Evolutionary conservation across 129 eudicot species (phyloP).

Genomic region (Arctium minus): DNA sequence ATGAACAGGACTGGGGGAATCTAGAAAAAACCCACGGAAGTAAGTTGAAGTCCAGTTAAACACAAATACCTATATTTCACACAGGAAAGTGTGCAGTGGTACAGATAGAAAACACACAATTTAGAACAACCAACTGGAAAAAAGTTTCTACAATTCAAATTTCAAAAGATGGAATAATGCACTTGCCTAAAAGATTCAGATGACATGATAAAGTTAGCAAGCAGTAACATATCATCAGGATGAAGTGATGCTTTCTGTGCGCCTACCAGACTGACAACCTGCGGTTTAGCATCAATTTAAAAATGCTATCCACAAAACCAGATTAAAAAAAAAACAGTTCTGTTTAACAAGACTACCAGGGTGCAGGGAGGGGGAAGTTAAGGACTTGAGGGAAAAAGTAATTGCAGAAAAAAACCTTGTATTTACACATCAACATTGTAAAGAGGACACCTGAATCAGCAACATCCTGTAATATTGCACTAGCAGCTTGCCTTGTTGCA

Average conservation of each 20-base stretch:
- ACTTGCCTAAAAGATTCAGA: constrained; percentile 95
- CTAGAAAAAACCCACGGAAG: not conserved
- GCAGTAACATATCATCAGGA: constrained; percentile 92
- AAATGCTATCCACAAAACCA: not conserved
- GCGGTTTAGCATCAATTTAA: not conserved
- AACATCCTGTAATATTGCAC: constrained; percentile 73
- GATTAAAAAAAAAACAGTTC: not conserved
- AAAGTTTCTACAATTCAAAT: not conserved
- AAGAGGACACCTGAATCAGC: constrained; percentile 80
- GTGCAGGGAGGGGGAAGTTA: no score
- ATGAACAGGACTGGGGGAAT: not conserved
- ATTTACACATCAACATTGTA: constrained; percentile 72
- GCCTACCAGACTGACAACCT: constrained; percentile 68
- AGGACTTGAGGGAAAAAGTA: not conserved
- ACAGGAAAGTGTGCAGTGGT: not conserved
- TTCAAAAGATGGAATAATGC: not conserved
- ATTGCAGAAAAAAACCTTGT: constrained; percentile 41
- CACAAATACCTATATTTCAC: not conserved
- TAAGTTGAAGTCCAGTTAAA: not conserved
- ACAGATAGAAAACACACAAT: not conserved
- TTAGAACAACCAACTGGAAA: not conserved
- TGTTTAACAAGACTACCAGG: not conserved
- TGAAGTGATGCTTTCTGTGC: constrained; percentile 92
- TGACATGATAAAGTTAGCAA: constrained; percentile 88
- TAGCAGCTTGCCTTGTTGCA: constrained; percentile 73